Conservation (phyloP, 352 stramenopile genomes). For the Pythium angustatum region DNA sequence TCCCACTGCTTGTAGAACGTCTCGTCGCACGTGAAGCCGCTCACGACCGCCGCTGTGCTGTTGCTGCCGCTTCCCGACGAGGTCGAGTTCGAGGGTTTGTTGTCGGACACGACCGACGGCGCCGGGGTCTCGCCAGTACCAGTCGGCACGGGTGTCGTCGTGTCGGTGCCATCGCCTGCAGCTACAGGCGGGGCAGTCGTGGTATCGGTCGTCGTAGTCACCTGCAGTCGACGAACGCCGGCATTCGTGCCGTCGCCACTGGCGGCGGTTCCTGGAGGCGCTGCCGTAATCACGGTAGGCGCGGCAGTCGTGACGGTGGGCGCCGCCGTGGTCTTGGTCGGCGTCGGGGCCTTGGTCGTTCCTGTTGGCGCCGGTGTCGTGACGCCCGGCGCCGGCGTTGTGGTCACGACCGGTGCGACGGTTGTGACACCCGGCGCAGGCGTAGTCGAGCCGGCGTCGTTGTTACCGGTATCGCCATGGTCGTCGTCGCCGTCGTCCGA, state of each 20-base stretch:
- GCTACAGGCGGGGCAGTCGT: neutral
- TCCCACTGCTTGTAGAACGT: conserved; percentile 82
- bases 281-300: neutral
- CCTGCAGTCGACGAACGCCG: neutral
- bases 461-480: conserved; percentile 22
- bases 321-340: conserved; percentile 10
- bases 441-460: conserved; percentile 27
- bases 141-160: conserved; percentile 2
- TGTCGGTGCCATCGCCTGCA: neutral
- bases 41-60: conserved; percentile 1
- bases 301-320: neutral
- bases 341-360: too few species aligned
- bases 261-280: neutral
- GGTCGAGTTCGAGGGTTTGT: conserved; percentile 4
- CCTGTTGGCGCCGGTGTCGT: conserved; percentile 16
- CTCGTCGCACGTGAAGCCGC: conserved; percentile 61
- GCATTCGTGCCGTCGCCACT: neutral
- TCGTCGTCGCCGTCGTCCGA: conserved; percentile 29
- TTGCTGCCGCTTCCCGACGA: conserved; percentile 2
- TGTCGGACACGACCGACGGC: conserved; percentile 5
- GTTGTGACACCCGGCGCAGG: conserved; percentile 24
- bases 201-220: neutral
- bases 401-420: conserved; percentile 14
- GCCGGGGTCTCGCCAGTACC: conserved; percentile 1
- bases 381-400: conserved; percentile 24